Conservation (phyloP, 768 basidiomycete species). For the Sistotremastrum suecicum region DNA sequence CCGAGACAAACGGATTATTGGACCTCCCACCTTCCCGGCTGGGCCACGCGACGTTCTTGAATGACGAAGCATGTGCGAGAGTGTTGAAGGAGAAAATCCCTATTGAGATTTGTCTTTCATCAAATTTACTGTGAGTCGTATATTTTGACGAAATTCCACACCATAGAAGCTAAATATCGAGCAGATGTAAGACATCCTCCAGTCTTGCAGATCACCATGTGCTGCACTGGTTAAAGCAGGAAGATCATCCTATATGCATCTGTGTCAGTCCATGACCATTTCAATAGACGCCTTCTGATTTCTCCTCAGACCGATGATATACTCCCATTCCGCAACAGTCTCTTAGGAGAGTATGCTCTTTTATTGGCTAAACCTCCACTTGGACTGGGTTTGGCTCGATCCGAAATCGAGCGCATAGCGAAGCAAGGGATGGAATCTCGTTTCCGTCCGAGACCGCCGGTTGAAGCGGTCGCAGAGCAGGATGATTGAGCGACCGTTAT, state of each 20-base stretch:
- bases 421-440: conserved; percentile 41
- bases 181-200: conserved; percentile 57
- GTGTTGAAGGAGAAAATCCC: conserved; percentile 43
- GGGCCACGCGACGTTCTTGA: conserved; percentile 72
- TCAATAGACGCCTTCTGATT: not conserved
- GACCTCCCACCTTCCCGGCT: conserved; percentile 52
- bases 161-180: not conserved
- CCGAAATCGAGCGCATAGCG: conserved; percentile 41
- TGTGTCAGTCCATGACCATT: conserved; percentile 37
- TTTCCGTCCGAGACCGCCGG: conserved; percentile 9
- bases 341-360: conserved; percentile 67
- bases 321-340: conserved; percentile 61
- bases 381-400: conserved; percentile 53
- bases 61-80: conserved; percentile 39
- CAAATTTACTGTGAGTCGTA: conserved; percentile 51
- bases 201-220: conserved; percentile 62
- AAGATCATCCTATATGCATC: conserved; percentile 55
- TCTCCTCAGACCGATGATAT: conserved; percentile 67
- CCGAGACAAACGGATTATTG: conserved; percentile 49
- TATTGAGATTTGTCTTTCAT: conserved; percentile 72
- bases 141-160: not conserved
- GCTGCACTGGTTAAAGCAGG: conserved; percentile 39
- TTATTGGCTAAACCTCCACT: conserved; percentile 57
- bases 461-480: too few relatives aligned
- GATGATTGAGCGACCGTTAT: too few relatives aligned